Evolutionary conservation across 495 filamentous ascomycete genomes (phyloP), one percentile per base, ranked within the genome.

Genomic region (Penicillium ochrochloron): DNA sequence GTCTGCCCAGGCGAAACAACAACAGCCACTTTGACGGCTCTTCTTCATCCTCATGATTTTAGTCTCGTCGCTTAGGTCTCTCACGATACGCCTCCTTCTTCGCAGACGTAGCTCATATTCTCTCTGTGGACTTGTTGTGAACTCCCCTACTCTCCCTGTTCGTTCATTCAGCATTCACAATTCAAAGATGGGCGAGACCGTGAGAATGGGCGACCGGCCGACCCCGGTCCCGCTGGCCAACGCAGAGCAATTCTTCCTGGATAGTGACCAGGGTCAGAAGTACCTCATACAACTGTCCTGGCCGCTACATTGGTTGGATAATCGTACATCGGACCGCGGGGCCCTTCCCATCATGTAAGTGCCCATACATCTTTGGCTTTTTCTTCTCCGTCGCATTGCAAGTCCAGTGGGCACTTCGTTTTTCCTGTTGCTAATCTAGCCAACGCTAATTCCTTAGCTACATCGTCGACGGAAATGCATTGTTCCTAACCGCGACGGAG

Each of bases 401-500:
- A 3, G 5, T 11, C n/a, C n/a, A 19, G 9, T 21, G 42, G 42
- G n/a, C 17, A 21, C n/a, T 21, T 21, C 8, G 6, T n/a, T 19
- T 17, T 10, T 11, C n/a, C 9, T 17, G 23, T 29, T 50, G 23
- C 33, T 11, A 33, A 41, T 6, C 14, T 12, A 63, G 17, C 9
- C 10, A 15, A 8, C 27, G 39, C 31, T 42, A 31, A 29, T 21
- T 1, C 35, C 21, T 6, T 54, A 72, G 72, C 60, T 74, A 74
- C 55, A 66, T 70, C 9, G 67, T 74, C 21, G 72, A 74, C 19
- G 72, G 72, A 11, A 74, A 74, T 56, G 64, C 70, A 1, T 29
- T 72, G 23, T 74, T 74, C 57, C 23, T 74, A 46, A 74, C 72
- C 9, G 72, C 72, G 23, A 74, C 70, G 2, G 72, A 74, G 37